A percentile compares a stretch with the other conserved stretches of the same genome.
Conservation (phyloP, 495 filamentous ascomycete species). For the Bathelium albidoporum region DNA sequence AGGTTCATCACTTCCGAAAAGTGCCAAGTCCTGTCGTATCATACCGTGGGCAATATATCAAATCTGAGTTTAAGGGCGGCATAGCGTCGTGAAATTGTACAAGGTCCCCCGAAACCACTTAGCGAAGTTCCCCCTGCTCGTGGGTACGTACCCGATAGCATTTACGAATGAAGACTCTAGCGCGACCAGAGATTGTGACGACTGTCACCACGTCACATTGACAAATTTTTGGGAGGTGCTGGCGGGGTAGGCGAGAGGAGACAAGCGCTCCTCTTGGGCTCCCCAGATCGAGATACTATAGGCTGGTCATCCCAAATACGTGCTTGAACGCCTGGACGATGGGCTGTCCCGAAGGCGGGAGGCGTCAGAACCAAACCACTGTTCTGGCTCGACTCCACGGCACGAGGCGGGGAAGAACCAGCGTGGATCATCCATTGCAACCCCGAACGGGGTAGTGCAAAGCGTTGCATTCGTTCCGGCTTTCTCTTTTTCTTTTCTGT, state of each 20-base stretch:
- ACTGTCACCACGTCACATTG: neutral
- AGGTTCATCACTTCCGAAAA: neutral
- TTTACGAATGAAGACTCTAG: too few relatives aligned
- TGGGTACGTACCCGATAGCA: neutral
- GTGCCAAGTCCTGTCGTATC: neutral
- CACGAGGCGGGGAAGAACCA: neutral
- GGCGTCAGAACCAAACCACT: slow-evolving; percentile 1
- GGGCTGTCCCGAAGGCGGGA: slow-evolving; percentile 2
- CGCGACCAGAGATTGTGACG: neutral
- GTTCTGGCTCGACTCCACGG: neutral
- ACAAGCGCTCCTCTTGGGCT: too few relatives aligned
- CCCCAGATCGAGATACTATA: too few relatives aligned
- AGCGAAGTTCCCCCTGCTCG: neutral
- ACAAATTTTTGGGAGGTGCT: neutral
- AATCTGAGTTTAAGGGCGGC: neutral
- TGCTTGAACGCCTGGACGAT: neutral
- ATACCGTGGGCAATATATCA: neutral
- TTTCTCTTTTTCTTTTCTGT: neutral
- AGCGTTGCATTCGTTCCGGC: neutral
- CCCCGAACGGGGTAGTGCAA: neutral
- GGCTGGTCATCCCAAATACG: neutral
- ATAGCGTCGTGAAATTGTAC: neutral
- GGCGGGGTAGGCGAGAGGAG: neutral
- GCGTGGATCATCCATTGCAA: neutral
- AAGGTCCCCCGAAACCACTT: neutral